Evolutionary conservation across 345 rosid species (phyloP).

Genomic region (Syzygium aqueum): DNA sequence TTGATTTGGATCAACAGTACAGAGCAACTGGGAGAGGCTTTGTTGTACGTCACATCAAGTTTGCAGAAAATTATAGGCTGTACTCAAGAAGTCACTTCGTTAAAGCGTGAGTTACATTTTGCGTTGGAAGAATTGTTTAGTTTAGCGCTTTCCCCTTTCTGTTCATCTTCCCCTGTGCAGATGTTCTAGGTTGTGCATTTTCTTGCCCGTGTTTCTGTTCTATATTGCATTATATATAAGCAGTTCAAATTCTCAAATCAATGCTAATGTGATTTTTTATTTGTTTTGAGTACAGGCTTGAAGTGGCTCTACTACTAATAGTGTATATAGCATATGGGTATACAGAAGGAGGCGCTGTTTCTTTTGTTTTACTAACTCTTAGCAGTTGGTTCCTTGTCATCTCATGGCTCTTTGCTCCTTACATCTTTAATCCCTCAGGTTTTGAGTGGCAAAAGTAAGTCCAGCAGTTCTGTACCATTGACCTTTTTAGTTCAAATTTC

Average conservation of each 20-base stretch:
- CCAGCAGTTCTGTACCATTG: background rate
- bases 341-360: conserved; percentile 59
- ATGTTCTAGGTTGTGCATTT: background rate
- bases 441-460: conserved; percentile 99
- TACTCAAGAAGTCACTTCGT: conserved; percentile 97
- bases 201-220: background rate
- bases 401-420: conserved; percentile 98
- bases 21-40: conserved; percentile 99
- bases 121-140: background rate
- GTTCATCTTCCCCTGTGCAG: background rate
- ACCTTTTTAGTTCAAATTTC: background rate
- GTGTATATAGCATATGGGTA: conserved; percentile 93
- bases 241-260: background rate
- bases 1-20: conserved; percentile 47
- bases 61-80: conserved; percentile 94
- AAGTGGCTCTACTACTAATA: conserved; percentile 92
- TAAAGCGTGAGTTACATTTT: conserved; percentile 66
- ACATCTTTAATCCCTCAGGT: conserved; percentile 98
- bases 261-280: background rate
- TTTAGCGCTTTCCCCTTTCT: background rate
- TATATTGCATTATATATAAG: background rate
- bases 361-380: conserved; percentile 69
- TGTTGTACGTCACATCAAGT: conserved; percentile 95
- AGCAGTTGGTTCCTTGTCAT: conserved; percentile 99
- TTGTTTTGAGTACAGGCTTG: conserved; percentile 46